Conservation (phyloP, 805 yeast species). For the Zygotorulaspora sp. region DNA sequence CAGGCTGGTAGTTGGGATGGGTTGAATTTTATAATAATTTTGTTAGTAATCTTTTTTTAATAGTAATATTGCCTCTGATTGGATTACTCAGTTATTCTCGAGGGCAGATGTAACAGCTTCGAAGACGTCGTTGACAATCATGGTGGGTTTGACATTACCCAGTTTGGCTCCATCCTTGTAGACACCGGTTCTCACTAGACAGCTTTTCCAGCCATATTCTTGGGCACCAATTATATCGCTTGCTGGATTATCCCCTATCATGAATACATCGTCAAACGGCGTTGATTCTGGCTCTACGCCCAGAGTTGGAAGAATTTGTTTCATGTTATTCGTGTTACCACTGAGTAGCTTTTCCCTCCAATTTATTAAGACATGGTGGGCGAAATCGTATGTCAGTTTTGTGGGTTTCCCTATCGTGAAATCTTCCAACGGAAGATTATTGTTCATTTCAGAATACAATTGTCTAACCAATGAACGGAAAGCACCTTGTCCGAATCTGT, state of each 20-base stretch:
- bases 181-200: slow-evolving; percentile 85
- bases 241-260: slow-evolving; percentile 97
- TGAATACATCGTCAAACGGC: slow-evolving; percentile 64
- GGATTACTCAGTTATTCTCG: slow-evolving; percentile 8
- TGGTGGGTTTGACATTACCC: slow-evolving; percentile 43
- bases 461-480: slow-evolving; percentile 60
- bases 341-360: slow-evolving; percentile 42
- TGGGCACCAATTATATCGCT: slow-evolving; percentile 90
- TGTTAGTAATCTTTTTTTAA: not conserved
- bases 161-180: slow-evolving; percentile 53
- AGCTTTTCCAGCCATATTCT: slow-evolving; percentile 80
- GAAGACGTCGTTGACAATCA: slow-evolving; percentile 47
- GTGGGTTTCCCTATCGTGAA: slow-evolving; percentile 79
- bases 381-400: slow-evolving; percentile 73
- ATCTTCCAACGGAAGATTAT: slow-evolving; percentile 46
- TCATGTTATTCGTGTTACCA: slow-evolving; percentile 9
- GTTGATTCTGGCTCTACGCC: slow-evolving; percentile 39
- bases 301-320: slow-evolving; percentile 42
- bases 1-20: not conserved
- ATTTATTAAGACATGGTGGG: slow-evolving; percentile 60
- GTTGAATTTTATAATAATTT: slow-evolving; percentile 2
- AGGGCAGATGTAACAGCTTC: slow-evolving; percentile 43
- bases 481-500: slow-evolving; percentile 91
- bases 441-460: slow-evolving; percentile 50
- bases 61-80: not conserved